phyloP scores from a whole-genome alignment of 768 basidiomycete species.

The Boletus rubroflammeus region DNA sequence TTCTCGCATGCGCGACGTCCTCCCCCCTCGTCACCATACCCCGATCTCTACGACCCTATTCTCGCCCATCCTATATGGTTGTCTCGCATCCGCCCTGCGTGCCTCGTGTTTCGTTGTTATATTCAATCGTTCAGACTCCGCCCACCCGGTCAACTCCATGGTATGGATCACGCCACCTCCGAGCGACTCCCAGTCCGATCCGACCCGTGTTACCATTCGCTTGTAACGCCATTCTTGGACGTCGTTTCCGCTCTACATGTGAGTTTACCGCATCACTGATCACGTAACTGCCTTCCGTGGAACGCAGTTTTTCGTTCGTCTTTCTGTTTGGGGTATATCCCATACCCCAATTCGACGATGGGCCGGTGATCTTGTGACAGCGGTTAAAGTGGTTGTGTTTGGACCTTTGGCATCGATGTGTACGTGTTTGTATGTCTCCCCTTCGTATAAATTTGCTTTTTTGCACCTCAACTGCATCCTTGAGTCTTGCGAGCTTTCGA shows the following conservation, averaged over 20 bases:
- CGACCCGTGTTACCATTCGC: constrained; percentile 1
- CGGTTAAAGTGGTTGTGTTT: background rate
- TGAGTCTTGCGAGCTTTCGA: constrained; percentile 1
- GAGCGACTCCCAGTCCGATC: background rate
- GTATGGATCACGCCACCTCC: background rate
- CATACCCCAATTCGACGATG: background rate
- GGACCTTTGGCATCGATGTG: constrained; percentile 5
- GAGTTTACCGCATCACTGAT: constrained; percentile 3
- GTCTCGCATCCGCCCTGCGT: background rate
- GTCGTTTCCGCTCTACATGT: constrained; percentile 1
- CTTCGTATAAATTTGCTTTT: constrained; percentile 25
- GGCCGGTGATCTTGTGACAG: constrained; percentile 1
- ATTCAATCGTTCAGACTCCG: constrained; percentile 15
- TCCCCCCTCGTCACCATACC: no score
- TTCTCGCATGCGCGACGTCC: background rate
- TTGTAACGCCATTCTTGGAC: background rate
- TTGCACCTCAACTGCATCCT: background rate
- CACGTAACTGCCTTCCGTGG: background rate
- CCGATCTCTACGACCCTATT: background rate
- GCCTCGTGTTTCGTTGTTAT: background rate
- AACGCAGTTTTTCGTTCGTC: background rate
- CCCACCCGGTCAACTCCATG: background rate
- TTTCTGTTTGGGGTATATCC: constrained; percentile 1
- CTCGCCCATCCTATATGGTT: background rate
- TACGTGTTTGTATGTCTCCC: constrained; percentile 24